phyloP scores from a whole-genome alignment of 768 basidiomycete species.

The Agrocybe chaxingu region DNA sequence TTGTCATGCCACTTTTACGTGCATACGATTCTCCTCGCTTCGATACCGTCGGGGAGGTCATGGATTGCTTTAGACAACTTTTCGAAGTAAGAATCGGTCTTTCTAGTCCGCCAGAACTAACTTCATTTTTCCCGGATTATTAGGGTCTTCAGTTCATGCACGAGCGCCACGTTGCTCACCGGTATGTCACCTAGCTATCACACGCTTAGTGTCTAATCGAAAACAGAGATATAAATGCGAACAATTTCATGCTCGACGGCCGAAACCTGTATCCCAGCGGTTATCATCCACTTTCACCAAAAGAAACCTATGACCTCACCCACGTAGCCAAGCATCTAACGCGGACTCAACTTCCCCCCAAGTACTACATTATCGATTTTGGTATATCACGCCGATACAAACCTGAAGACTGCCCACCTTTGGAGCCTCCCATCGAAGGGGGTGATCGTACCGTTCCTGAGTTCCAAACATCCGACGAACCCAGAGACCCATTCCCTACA shows the following conservation, averaged over 20 bases:
- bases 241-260: slow-evolving; percentile 36
- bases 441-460: slow-evolving; percentile 41
- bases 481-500: slow-evolving; percentile 33
- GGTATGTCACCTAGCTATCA: slow-evolving; percentile 18
- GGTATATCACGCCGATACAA: slow-evolving; percentile 27
- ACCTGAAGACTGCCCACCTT: slow-evolving; percentile 20
- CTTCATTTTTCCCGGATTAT: background rate
- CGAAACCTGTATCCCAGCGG: slow-evolving; percentile 19
- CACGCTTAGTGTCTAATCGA: slow-evolving; percentile 9
- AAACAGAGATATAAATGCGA: slow-evolving; percentile 8
- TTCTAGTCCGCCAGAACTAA: slow-evolving; percentile 8
- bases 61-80: slow-evolving; percentile 29
- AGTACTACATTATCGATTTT: slow-evolving; percentile 38
- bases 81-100: slow-evolving; percentile 24
- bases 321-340: slow-evolving; percentile 17
- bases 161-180: slow-evolving; percentile 27
- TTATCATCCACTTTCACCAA: slow-evolving; percentile 20
- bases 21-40: slow-evolving; percentile 24
- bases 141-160: slow-evolving; percentile 36
- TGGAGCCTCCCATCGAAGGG: slow-evolving; percentile 27
- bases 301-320: slow-evolving; percentile 19
- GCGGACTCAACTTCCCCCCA: slow-evolving; percentile 24
- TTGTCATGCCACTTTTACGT: slow-evolving; percentile 28
- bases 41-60: slow-evolving; percentile 30
- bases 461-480: slow-evolving; percentile 8